Base-by-base conservation (phyloP, 495 filamentous ascomycete species). In the Glonium stellatum region DNA sequence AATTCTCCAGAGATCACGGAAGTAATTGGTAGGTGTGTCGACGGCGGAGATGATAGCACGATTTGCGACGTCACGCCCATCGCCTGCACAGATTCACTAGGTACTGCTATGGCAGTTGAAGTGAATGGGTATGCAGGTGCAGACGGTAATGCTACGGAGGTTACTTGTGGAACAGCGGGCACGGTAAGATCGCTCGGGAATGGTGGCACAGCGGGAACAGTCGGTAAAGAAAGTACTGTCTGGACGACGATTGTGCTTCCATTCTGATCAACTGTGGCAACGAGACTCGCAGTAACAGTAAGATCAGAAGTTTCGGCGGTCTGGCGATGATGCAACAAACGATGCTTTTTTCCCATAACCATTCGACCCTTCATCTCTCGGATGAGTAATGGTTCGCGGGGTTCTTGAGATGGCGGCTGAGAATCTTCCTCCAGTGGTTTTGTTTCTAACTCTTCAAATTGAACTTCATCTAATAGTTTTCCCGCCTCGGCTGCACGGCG, bases 131-230 rank as follows among this genome's bases (percentile, higher is more conserved):
- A 67, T 42, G 60, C 56, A 19, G 55, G 55, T 48, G 48, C 55
- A 13, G 55, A 36, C 15, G 55, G 55, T 39, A 46, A 18, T 46
- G 36, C 13, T 22, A 57, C n/a, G 8, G 55, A 46, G 25, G 39
- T 21, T 22, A 57, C 36, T 23, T 21, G 37, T 18, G 65, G 65
- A 15, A 62, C 59, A 3, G 59, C 39, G 19, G 59, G 59, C n/a
- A 61, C 56, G 9, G 48, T 58, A 22, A 67, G 41, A 31, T 67
- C 60, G 61, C 25, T 57, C 5, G 64, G 64, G 39, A 67, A 67
- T 13, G 64, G 42, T 5, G 64, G 60, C 53, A 67, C 60, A 13
- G 64, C 21, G 6, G 64, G 64, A 44, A 15, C 39, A 8, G 55
- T 47, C 18, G 61, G 13, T n/a, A 25, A 41, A 41, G 54, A 49